Percentiles rank a stretch among this genome's conserved stretches.
Conservation (phyloP, 2,329 filamentous ascomycete species). For the Clathrospora elynae region DNA sequence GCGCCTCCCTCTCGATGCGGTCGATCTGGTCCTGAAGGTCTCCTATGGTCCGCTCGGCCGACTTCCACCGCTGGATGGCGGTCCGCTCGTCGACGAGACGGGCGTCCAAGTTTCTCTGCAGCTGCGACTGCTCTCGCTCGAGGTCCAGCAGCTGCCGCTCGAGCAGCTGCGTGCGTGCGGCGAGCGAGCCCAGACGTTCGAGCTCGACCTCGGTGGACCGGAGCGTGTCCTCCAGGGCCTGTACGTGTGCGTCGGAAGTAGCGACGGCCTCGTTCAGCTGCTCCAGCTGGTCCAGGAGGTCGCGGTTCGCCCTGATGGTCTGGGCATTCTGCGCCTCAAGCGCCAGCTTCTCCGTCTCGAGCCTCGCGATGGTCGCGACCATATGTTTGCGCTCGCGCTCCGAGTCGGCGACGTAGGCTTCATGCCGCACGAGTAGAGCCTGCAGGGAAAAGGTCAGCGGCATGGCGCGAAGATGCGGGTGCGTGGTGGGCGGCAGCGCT, state of each 20-base stretch:
- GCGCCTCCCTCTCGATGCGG: slow-evolving; percentile 81
- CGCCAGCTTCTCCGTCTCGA: slow-evolving; percentile 71
- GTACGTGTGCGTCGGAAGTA: slow-evolving; percentile 80
- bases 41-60: slow-evolving; percentile 77
- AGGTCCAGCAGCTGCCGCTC: slow-evolving; percentile 79
- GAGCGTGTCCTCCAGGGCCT: slow-evolving; percentile 75
- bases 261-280: slow-evolving; percentile 76
- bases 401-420: slow-evolving; percentile 90
- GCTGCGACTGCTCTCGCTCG: slow-evolving; percentile 77
- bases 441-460: slow-evolving; percentile 74
- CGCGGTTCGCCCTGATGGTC: slow-evolving; percentile 81
- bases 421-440: slow-evolving; percentile 89
- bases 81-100: slow-evolving; percentile 77
- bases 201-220: slow-evolving; percentile 78
- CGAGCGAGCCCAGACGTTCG: slow-evolving; percentile 73
- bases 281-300: slow-evolving; percentile 82
- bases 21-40: slow-evolving; percentile 88
- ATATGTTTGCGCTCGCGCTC: slow-evolving; percentile 81
- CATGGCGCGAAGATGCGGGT: slow-evolving; percentile 42
- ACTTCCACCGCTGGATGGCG: slow-evolving; percentile 81
- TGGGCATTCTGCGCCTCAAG: slow-evolving; percentile 78
- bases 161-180: slow-evolving; percentile 74
- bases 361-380: slow-evolving; percentile 70
- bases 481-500: slow-evolving; percentile 16
- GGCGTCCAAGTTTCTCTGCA: slow-evolving; percentile 69